Conservation (phyloP, 257 asterid genomes). For the Ballota nigra region DNA sequence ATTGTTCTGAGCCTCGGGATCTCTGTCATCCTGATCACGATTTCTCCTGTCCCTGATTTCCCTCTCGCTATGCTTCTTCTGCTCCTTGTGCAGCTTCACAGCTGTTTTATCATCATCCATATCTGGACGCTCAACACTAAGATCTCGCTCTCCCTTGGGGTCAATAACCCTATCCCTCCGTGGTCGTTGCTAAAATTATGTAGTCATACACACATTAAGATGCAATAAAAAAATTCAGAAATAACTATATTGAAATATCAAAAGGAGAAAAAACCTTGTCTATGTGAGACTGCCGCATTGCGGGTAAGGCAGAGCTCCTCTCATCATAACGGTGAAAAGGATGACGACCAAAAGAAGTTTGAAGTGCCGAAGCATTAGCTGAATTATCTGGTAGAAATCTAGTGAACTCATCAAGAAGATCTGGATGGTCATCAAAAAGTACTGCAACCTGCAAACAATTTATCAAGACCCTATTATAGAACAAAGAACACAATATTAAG, state of each 20-base stretch:
- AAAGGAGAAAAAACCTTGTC: constrained; percentile 64
- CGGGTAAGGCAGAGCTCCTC: constrained; percentile 72
- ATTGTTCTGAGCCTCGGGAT: constrained; percentile 59
- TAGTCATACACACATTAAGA: constrained; percentile 14
- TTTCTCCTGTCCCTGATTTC: constrained; percentile 72
- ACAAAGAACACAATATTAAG: constrained; percentile 3
- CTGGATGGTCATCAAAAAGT: constrained; percentile 81
- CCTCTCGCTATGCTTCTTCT: constrained; percentile 71
- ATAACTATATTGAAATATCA: background rate
- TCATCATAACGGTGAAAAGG: constrained; percentile 67
- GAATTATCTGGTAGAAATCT: constrained; percentile 90
- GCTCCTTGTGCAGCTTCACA: constrained; percentile 72
- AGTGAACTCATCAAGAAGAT: constrained; percentile 94
- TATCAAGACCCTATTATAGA: constrained; percentile 8
- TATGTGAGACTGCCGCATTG: constrained; percentile 52
- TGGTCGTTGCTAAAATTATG: constrained; percentile 55
- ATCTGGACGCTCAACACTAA: constrained; percentile 80
- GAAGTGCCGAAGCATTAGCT: constrained; percentile 58
- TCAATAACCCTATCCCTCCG: constrained; percentile 62
- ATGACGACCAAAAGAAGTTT: constrained; percentile 58
- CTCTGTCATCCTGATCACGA: constrained; percentile 72
- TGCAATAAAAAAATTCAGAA: background rate
- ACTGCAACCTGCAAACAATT: constrained; percentile 67
- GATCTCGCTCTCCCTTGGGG: constrained; percentile 67
- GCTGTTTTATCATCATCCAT: constrained; percentile 72